Evolutionary conservation across 768 basidiomycete genomes (phyloP), one percentile per base, ranked within the genome.

Genomic region (Pulveroboletus sp.): DNA sequence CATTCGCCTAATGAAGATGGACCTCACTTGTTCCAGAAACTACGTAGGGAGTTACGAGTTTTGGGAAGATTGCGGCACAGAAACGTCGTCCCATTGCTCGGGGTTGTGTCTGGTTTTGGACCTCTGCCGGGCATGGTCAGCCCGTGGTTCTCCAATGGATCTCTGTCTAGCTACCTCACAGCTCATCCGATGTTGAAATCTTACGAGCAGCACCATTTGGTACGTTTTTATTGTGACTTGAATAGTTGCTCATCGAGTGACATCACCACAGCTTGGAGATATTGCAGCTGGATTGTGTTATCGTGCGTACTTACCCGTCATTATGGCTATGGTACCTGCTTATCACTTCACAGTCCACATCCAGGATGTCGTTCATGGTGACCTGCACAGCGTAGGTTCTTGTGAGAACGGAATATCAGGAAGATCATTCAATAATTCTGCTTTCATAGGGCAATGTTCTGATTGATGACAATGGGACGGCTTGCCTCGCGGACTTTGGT

Each of bases 401-500:
- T 17, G 34, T 9, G 3, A 23, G 13, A 10, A 37, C 24, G 17
- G 10, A 7, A 4, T 2, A 37, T 45, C 13, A 3, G 20, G 6
- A 36, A 41, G 2, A 13, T 32, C 16, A 5, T 26, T 32, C 49
- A 19, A 49, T 13, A n/a, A 23, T 31, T 34, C 27, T n/a, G n/a
- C n/a, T 16, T 35, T 9, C 16, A 19, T 27, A 65, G 65, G 63
- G 38, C 16, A 79, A 80, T 50, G 71, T 80, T 40, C 65, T 80
- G 19, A 69, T 80, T 16, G 69, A 70, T 6, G 65, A 62, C 6
- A 23, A 65, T 5, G 67, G 68, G 16, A 60, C 67, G 8, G 77
- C 77, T 19, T 73, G 73, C 41, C 63, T 79, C 9, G 70, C 75
- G 2, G 78, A 79, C 54, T 79, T 78, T 52, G 77, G 78, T 7